Conservation (phyloP, 139 green algal genomes). For the Chlorella sp. region DNA sequence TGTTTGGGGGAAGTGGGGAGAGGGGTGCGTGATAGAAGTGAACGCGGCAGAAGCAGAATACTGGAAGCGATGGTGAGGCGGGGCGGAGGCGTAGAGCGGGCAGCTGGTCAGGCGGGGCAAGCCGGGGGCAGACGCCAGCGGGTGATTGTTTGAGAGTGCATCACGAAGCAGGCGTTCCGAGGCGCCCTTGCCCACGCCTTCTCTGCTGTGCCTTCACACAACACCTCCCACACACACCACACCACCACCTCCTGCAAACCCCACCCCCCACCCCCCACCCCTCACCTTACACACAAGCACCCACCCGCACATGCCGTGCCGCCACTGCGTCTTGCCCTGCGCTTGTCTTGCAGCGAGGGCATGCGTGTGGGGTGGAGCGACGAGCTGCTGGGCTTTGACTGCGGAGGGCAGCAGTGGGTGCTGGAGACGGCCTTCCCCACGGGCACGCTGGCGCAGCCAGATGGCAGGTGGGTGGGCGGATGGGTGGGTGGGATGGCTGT, state of each 20-base stretch:
- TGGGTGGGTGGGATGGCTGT: too few relatives aligned
- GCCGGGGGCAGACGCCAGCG: too few relatives aligned
- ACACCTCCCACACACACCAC: neutral
- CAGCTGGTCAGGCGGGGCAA: too few relatives aligned
- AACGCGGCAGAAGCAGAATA: constrained; percentile 91
- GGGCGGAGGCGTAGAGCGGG: too few relatives aligned
- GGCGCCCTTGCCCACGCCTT: too few relatives aligned
- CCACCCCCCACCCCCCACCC: neutral
- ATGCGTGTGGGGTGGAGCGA: constrained; percentile 83
- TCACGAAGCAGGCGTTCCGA: too few relatives aligned
- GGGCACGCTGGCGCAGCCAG: constrained; percentile 50
- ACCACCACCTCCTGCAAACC: neutral
- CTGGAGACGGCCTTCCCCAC: constrained; percentile 85
- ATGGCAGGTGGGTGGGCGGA: constrained; percentile 8
- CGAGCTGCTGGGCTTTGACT: constrained; percentile 98
- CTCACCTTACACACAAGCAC: too few relatives aligned
- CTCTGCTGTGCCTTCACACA: neutral
- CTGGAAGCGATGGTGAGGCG: constrained; percentile 65
- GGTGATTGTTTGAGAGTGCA: too few relatives aligned
- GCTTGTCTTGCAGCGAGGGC: constrained; percentile 37
- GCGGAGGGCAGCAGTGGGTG: constrained; percentile 98
- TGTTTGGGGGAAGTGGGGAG: neutral
- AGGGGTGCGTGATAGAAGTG: constrained; percentile 73
- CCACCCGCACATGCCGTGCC: too few relatives aligned
- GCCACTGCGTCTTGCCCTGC: neutral